A percentile compares a stretch with the other conserved stretches of the same genome.
Conservation (phyloP, 2,329 filamentous ascomycete genomes). For the Xylaria hypoxylon region DNA sequence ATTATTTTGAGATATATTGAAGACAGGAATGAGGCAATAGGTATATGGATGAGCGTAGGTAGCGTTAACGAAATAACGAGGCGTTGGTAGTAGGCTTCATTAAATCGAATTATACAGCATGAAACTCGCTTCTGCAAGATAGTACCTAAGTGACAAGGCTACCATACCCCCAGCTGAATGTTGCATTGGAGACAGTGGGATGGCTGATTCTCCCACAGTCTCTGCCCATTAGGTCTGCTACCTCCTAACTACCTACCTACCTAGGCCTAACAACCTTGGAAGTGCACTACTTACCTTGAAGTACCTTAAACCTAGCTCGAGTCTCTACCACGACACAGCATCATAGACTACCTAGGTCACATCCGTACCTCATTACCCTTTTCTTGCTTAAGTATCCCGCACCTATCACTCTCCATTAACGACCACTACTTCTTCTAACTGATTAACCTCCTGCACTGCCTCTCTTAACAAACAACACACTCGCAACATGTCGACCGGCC, state of each 20-base stretch:
- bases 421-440: not conserved
- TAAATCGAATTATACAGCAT: conserved; percentile 18
- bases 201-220: conserved; percentile 2
- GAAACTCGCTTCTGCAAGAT: conserved; percentile 3
- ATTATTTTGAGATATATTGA: not conserved
- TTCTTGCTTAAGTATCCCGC: not conserved
- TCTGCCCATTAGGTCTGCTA: not conserved
- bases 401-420: not conserved
- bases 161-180: conserved; percentile 13
- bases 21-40: conserved; percentile 5
- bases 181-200: conserved; percentile 17
- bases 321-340: conserved; percentile 1
- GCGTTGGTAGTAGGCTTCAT: conserved; percentile 23
- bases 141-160: conserved; percentile 10
- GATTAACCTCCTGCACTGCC: not conserved
- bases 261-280: not conserved
- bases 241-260: not conserved
- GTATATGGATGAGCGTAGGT: conserved; percentile 25
- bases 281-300: not conserved
- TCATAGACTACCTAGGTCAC: conserved; percentile 4
- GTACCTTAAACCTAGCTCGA: not conserved
- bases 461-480: not conserved
- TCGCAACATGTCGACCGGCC: conserved; percentile 22
- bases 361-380: conserved; percentile 18
- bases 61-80: conserved; percentile 35